Evolutionary conservation across 768 basidiomycete species (phyloP).

Genomic region (Amyloporia xantha): DNA sequence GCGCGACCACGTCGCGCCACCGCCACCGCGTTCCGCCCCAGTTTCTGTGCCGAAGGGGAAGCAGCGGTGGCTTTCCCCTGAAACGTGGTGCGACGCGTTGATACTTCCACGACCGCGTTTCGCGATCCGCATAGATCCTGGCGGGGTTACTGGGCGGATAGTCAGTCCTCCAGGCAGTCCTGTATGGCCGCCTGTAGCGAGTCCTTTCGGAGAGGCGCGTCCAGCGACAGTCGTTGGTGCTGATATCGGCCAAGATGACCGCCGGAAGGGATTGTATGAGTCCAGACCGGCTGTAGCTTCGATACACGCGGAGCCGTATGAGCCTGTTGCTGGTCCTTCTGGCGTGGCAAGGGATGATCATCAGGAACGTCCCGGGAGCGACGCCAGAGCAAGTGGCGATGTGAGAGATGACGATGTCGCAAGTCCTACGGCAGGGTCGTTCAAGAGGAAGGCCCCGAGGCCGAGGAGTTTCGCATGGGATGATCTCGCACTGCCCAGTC

Average conservation of each 20-base stretch:
- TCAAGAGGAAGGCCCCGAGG: slow-evolving; percentile 16
- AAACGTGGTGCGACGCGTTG: slow-evolving; percentile 79
- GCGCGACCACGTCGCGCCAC: slow-evolving; percentile 23
- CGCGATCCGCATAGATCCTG: slow-evolving; percentile 37
- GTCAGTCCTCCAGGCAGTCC: slow-evolving; percentile 48
- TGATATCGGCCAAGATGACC: not conserved
- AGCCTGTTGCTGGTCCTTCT: slow-evolving; percentile 1
- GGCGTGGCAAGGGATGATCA: not conserved
- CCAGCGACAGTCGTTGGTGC: slow-evolving; percentile 1
- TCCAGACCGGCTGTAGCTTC: not conserved
- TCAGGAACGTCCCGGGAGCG: not conserved
- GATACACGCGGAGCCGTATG: not conserved
- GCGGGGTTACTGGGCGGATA: slow-evolving; percentile 26
- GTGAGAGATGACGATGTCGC: not conserved
- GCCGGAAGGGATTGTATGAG: not conserved
- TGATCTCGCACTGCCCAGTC: slow-evolving; percentile 52
- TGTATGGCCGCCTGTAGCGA: slow-evolving; percentile 15
- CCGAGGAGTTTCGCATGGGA: slow-evolving; percentile 57
- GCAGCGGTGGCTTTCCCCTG: slow-evolving; percentile 65
- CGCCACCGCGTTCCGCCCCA: not conserved
- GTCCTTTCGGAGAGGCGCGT: not conserved
- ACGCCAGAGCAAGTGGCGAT: not conserved
- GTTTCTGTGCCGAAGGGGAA: slow-evolving; percentile 38
- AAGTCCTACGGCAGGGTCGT: slow-evolving; percentile 2
- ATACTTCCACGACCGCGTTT: slow-evolving; percentile 73